phyloP scores from a whole-genome alignment of 2,329 filamentous ascomycete species.

The Aspergillus sp. region DNA sequence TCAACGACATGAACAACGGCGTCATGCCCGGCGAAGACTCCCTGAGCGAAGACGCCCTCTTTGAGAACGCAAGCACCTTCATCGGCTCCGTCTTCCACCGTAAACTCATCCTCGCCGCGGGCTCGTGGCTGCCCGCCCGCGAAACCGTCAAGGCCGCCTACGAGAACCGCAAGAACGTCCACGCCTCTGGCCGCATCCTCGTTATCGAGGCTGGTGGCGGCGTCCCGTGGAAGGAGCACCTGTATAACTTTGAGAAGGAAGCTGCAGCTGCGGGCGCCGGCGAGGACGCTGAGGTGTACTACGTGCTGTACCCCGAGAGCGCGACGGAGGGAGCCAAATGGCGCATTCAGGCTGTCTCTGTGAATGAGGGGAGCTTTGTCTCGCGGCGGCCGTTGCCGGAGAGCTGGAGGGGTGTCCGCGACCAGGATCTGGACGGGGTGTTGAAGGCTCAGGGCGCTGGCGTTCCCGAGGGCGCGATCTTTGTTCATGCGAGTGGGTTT shows the following conservation, averaged over 20 bases:
- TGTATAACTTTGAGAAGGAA: constrained; percentile 82
- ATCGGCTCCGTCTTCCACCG: constrained; percentile 88
- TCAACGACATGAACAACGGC: constrained; percentile 77
- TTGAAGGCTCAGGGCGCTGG: constrained; percentile 46
- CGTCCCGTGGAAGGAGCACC: constrained; percentile 92
- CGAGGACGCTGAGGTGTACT: constrained; percentile 66
- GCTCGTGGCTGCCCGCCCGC: constrained; percentile 86
- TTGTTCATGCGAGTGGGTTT: constrained; percentile 93
- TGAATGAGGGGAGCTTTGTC: constrained; percentile 81
- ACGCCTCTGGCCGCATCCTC: constrained; percentile 77
- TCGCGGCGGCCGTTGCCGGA: constrained; percentile 91
- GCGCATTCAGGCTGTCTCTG: constrained; percentile 91
- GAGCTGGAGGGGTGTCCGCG: constrained; percentile 87
- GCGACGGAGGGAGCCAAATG: constrained; percentile 77
- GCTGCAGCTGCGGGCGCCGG: constrained; percentile 33
- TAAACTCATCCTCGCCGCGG: constrained; percentile 75
- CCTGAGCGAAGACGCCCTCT: constrained; percentile 82
- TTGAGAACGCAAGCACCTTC: constrained; percentile 74
- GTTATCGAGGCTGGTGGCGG: constrained; percentile 73
- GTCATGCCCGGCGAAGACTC: constrained; percentile 56
- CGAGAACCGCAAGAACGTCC: constrained; percentile 66
- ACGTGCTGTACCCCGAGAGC: constrained; percentile 90
- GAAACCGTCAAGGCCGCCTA: constrained; percentile 78
- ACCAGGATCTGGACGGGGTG: constrained; percentile 75
- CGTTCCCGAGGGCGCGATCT: constrained; percentile 68